Base-by-base conservation (phyloP, 2,329 filamentous ascomycete species). In the Neofusicoccum ribis region DNA sequence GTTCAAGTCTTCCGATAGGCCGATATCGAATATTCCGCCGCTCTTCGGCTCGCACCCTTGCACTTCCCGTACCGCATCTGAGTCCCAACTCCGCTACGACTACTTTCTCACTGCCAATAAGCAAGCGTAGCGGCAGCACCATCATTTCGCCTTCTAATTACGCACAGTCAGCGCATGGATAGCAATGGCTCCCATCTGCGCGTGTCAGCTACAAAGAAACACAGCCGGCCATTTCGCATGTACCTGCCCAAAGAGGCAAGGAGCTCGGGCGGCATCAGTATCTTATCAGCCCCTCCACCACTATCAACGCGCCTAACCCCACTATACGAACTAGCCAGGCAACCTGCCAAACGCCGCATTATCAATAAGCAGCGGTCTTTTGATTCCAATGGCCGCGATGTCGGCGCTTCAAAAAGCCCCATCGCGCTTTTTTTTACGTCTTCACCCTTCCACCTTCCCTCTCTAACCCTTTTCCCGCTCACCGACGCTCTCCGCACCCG, bases 21-120 rank as follows among this genome's bases (percentile, higher is more conserved):
- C 54, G 54, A 46, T 17, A 11, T n/a, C 9, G 23, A 44, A 34
- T 17, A 20, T 59, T 44, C 54, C 54, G 54, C 52, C 17, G 36
- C 39, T 31, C 23, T n/a, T 59, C 54, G 54, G 54, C 41, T 46
- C 54, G 15, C 41, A 59, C 44, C 54, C 54, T 59, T 59, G 54
- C 23, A 17, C 9, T 7, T 12, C 39, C 54, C 41, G 54, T 34
- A 14, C 54, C 23, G 27, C 27, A 31, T 5, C 27, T 7, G 2
- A 31, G 27, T 31, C 27, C 27, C 4, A 31, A 7, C 27, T 44
- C n/a, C 20, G 6, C 27, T 11, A 5, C 2, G 37, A 15, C 14
- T 20, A 3, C 5, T 46, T 31, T 5, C 12, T n/a, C 12, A 31
- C 27, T 5, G 27, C 5, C 27, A 31, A 7, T 31, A 7, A 31